phyloP scores from a whole-genome alignment of 2,329 filamentous ascomycete genomes.

The Fusarium decemcellulare region DNA sequence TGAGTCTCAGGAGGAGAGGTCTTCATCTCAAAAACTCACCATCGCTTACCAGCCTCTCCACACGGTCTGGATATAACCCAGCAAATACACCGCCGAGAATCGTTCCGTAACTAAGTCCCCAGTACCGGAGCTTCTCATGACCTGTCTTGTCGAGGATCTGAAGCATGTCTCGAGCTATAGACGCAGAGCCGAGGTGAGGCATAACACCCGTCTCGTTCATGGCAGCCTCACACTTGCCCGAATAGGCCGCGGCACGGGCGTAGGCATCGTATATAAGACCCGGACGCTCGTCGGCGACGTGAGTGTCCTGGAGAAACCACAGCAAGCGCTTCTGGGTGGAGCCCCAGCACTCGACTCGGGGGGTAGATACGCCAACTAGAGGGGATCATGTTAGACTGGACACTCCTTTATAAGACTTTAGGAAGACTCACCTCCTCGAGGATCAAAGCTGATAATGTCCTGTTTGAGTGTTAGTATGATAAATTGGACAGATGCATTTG shows the following conservation, averaged over 20 bases:
- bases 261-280: constrained; percentile 62
- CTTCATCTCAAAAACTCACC: constrained; percentile 49
- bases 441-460: constrained; percentile 67
- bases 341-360: constrained; percentile 66
- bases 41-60: constrained; percentile 66
- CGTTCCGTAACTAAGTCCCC: constrained; percentile 70
- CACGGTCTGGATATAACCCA: constrained; percentile 64
- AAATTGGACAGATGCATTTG: neutral
- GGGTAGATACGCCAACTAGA: constrained; percentile 62
- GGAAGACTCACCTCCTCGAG: constrained; percentile 58
- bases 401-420: neutral
- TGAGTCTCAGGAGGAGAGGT: neutral
- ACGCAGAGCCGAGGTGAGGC: constrained; percentile 59
- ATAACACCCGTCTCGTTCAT: constrained; percentile 56
- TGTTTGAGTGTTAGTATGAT: constrained; percentile 20
- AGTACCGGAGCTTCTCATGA: constrained; percentile 62
- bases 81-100: constrained; percentile 67
- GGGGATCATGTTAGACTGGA: neutral
- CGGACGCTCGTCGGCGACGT: constrained; percentile 61
- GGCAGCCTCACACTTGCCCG: constrained; percentile 58
- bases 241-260: constrained; percentile 58
- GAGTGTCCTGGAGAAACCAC: constrained; percentile 61
- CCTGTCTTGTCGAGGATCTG: constrained; percentile 60
- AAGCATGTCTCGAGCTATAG: constrained; percentile 63
- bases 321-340: constrained; percentile 56